Evolutionary conservation across 768 basidiomycete species (phyloP).

Genomic region (Serendipita vermifera): DNA sequence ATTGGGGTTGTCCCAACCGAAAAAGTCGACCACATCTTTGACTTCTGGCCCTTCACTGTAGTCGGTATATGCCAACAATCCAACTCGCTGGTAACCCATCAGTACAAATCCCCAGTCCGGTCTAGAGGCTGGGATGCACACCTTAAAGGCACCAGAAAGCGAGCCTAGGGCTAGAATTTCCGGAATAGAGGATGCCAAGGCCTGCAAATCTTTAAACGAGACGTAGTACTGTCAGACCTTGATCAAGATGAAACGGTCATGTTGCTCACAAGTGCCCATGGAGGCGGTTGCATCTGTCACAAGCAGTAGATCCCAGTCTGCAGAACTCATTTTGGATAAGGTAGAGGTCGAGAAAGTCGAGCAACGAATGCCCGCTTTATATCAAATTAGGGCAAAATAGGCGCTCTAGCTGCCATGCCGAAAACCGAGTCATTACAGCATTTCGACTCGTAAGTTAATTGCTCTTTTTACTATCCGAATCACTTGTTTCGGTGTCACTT

Average conservation of each 20-base stretch:
- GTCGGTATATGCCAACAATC: slow-evolving; percentile 21
- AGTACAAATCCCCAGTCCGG: no score
- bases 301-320: slow-evolving; percentile 18
- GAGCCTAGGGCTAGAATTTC: slow-evolving; percentile 21
- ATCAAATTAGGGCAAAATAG: no score
- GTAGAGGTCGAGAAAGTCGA: not conserved
- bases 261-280: slow-evolving; percentile 20
- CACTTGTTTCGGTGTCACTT: slow-evolving; percentile 3
- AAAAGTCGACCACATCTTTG: slow-evolving; percentile 18
- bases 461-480: slow-evolving; percentile 2
- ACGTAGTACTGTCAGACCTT: not conserved
- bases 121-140: slow-evolving; percentile 27
- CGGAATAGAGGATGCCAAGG: slow-evolving; percentile 18
- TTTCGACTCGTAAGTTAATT: not conserved
- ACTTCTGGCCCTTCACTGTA: slow-evolving; percentile 16
- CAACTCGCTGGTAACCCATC: slow-evolving; percentile 18
- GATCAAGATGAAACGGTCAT: not conserved
- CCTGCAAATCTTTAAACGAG: slow-evolving; percentile 17
- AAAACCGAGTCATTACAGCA: no score
- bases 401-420: no score
- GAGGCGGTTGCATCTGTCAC: slow-evolving; percentile 20
- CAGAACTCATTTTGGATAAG: not conserved
- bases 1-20: slow-evolving; percentile 19
- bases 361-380: not conserved
- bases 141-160: slow-evolving; percentile 45